phyloP scores from a whole-genome alignment of 495 filamentous ascomycete species.

The Penicillium coprophilum region DNA sequence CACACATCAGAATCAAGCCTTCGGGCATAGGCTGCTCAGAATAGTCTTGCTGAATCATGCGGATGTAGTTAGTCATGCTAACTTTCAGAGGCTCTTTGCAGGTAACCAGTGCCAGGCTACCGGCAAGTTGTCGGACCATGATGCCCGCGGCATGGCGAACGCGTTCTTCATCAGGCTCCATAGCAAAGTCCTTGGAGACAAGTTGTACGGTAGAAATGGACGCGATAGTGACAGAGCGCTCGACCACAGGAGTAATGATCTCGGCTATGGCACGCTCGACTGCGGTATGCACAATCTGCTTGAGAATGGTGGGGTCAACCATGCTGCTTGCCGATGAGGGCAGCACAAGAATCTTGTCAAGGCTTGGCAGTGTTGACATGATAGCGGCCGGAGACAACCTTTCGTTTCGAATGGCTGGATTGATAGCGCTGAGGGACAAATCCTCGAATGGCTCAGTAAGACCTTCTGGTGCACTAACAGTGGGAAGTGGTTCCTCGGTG shows the following conservation, averaged over 20 bases:
- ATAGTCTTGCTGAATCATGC: slow-evolving; percentile 66
- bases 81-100: slow-evolving; percentile 95
- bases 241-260: slow-evolving; percentile 95
- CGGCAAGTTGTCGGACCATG: slow-evolving; percentile 89
- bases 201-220: slow-evolving; percentile 93
- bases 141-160: slow-evolving; percentile 81
- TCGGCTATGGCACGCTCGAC: slow-evolving; percentile 86
- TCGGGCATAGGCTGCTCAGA: slow-evolving; percentile 80
- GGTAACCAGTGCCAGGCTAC: slow-evolving; percentile 91
- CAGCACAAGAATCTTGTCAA: slow-evolving; percentile 68
- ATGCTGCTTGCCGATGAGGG: slow-evolving; percentile 75
- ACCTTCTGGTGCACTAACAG: slow-evolving; percentile 59
- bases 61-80: slow-evolving; percentile 95
- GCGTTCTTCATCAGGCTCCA: slow-evolving; percentile 83
- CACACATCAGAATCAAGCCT: slow-evolving; percentile 90
- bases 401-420: slow-evolving; percentile 63
- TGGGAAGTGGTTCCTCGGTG: slow-evolving; percentile 59
- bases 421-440: slow-evolving; percentile 69
- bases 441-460: slow-evolving; percentile 78
- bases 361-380: slow-evolving; percentile 72
- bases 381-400: slow-evolving; percentile 72
- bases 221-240: slow-evolving; percentile 94
- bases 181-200: slow-evolving; percentile 93
- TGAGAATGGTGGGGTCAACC: slow-evolving; percentile 64
- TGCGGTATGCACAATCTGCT: slow-evolving; percentile 78